Evolutionary conservation across 148 eudicot species (phyloP).

Genomic region (Dianthus caryophyllus): DNA sequence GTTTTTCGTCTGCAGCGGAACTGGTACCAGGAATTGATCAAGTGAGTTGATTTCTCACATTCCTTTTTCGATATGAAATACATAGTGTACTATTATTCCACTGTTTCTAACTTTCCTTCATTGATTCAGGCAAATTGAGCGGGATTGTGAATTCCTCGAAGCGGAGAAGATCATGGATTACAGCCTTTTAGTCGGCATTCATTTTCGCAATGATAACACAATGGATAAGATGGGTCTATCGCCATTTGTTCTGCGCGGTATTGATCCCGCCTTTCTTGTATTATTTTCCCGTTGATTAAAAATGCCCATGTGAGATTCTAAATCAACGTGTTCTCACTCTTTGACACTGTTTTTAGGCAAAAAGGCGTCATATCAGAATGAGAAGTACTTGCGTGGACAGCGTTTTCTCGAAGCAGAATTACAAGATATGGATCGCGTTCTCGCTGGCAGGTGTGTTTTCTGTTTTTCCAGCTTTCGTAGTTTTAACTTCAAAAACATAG

Average conservation of each 20-base stretch:
- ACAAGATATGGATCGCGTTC: conserved; percentile 79
- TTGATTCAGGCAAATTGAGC: conserved; percentile 67
- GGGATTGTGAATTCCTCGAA: conserved; percentile 93
- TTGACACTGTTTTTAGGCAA: conserved; percentile 39
- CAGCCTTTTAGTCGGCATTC: conserved; percentile 89
- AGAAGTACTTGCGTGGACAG: conserved; percentile 82
- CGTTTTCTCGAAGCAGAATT: conserved; percentile 92
- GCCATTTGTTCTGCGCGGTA: conserved; percentile 44
- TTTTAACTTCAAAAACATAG: neutral
- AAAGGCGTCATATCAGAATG: conserved; percentile 73
- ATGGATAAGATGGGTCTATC: conserved; percentile 79
- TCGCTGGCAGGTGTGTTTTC: conserved; percentile 65
- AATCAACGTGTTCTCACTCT: neutral
- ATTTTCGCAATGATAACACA: conserved; percentile 72
- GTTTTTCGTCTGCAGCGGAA: conserved; percentile 77
- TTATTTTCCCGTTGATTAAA: neutral
- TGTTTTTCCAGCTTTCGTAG: neutral
- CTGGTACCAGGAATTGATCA: conserved; percentile 87
- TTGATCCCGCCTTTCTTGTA: neutral
- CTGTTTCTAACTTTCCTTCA: neutral
- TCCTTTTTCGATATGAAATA: neutral
- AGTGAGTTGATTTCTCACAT: conserved; percentile 44
- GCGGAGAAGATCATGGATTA: conserved; percentile 94
- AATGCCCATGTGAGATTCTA: neutral
- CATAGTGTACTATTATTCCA: neutral